A percentile compares a stretch with the other conserved stretches of the same genome.
Evolutionary conservation across 192 early-diverging fungal genomes (phyloP).

Genomic region (Martensiomyces pterosporus): DNA sequence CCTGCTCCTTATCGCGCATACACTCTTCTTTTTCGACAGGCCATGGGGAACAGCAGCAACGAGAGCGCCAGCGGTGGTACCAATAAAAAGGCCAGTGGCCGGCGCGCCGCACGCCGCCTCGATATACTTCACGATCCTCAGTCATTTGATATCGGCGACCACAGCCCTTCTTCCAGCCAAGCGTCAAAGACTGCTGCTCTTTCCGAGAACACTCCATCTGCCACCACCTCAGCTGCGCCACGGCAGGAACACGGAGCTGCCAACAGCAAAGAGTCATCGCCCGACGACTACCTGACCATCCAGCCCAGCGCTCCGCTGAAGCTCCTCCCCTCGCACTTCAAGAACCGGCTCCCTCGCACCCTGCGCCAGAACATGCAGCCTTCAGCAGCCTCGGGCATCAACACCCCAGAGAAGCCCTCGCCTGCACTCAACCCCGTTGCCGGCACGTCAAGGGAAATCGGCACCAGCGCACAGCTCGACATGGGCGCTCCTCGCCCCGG

Average conservation of each 20-base stretch:
- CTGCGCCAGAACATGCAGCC: conserved; percentile 46
- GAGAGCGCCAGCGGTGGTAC: conserved; percentile 4
- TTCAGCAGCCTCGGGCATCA: conserved; percentile 28
- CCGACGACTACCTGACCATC: conserved; percentile 41
- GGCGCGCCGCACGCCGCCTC: conserved; percentile 20
- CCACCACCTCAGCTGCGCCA: neutral
- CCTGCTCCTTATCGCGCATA: no score
- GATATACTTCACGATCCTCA: conserved; percentile 38
- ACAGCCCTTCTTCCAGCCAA: no score
- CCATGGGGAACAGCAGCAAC: conserved; percentile 9
- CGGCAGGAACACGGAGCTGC: no score
- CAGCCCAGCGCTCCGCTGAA: conserved; percentile 36
- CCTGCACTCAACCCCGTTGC: conserved; percentile 25
- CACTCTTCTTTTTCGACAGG: no score
- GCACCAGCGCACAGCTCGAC: conserved; percentile 32
- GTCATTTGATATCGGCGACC: conserved; percentile 33
- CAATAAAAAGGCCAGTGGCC: conserved; percentile 32
- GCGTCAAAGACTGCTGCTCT: no score
- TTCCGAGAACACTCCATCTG: no score
- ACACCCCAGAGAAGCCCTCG: conserved; percentile 36
- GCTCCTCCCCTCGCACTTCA: conserved; percentile 11
- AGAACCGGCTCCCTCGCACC: conserved; percentile 3
- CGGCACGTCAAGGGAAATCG: conserved; percentile 34
- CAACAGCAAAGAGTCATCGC: conserved; percentile 8
- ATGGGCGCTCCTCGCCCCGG: conserved; percentile 32